A percentile compares a stretch with the other conserved stretches of the same genome.
Conservation (phyloP, 129 eudicot genomes). For the Cynara cardunculus region DNA sequence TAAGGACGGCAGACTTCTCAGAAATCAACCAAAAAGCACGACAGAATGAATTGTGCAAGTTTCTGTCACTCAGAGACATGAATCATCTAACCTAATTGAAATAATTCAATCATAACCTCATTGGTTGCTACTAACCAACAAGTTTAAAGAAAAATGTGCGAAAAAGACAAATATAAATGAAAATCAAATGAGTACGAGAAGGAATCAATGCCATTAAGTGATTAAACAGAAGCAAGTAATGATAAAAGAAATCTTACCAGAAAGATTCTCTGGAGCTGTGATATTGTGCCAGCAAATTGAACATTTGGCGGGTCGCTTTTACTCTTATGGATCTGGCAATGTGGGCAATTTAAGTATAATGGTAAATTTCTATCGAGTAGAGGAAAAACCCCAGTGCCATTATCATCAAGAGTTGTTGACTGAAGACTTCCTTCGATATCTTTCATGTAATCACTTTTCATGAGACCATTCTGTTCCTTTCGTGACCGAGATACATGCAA, state of each 20-base stretch:
- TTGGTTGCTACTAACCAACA: too few relatives aligned
- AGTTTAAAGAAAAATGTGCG: too few relatives aligned
- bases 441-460: constrained; percentile 28
- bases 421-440: constrained; percentile 46
- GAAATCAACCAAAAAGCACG: too few relatives aligned
- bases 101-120: too few relatives aligned
- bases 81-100: too few relatives aligned
- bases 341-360: constrained; percentile 74
- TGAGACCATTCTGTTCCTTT: constrained; percentile 21
- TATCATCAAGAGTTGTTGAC: constrained; percentile 49
- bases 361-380: constrained; percentile 72
- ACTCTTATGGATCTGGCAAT: constrained; percentile 53
- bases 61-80: too few relatives aligned
- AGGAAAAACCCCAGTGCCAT: constrained; percentile 53
- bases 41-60: too few relatives aligned
- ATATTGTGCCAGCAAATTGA: constrained; percentile 68
- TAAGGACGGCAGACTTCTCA: too few relatives aligned
- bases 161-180: too few relatives aligned
- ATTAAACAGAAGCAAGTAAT: background rate
- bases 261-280: constrained; percentile 93
- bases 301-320: constrained; percentile 53
- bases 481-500: constrained; percentile 19
- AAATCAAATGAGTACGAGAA: too few relatives aligned
- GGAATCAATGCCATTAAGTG: too few relatives aligned
- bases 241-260: constrained; percentile 45